phyloP scores from a whole-genome alignment of 768 basidiomycete genomes.

The Cystobasidium onofrii region DNA sequence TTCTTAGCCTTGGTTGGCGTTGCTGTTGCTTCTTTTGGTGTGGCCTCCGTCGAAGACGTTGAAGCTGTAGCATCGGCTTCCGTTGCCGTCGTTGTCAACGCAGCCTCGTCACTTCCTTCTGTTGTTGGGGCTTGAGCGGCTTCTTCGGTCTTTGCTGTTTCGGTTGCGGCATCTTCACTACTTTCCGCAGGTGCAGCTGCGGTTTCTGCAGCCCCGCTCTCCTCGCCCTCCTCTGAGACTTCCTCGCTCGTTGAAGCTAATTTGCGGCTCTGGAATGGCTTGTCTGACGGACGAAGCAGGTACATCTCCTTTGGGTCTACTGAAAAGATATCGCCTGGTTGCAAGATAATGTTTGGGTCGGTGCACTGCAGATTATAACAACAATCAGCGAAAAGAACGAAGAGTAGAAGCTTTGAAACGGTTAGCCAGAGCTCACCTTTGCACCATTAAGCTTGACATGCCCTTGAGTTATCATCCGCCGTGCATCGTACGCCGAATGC shows the following conservation, averaged over 20 bases:
- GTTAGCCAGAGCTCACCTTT: conserved; percentile 59
- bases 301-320: conserved; percentile 54
- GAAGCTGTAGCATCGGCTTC: too few species aligned
- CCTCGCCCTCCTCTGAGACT: conserved; percentile 20
- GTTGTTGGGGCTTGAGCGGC: conserved; percentile 35
- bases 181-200: conserved; percentile 38
- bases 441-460: conserved; percentile 80
- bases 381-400: neutral
- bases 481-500: conserved; percentile 79
- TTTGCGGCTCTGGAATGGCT: conserved; percentile 32
- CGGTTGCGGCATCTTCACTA: conserved; percentile 6
- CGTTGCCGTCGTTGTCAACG: neutral
- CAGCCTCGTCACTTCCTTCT: conserved; percentile 28
- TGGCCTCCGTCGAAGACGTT: neutral
- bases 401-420: neutral
- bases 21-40: conserved; percentile 32
- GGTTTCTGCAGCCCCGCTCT: conserved; percentile 34
- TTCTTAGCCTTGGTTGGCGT: conserved; percentile 41
- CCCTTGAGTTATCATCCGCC: conserved; percentile 75
- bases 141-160: conserved; percentile 11
- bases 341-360: conserved; percentile 74
- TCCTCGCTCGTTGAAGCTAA: conserved; percentile 34
- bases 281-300: conserved; percentile 39
- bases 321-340: conserved; percentile 88
- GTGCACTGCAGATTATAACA: conserved; percentile 54